phyloP scores from a whole-genome alignment of 805 yeast genomes.

The Sporopachydermia lactativora region DNA sequence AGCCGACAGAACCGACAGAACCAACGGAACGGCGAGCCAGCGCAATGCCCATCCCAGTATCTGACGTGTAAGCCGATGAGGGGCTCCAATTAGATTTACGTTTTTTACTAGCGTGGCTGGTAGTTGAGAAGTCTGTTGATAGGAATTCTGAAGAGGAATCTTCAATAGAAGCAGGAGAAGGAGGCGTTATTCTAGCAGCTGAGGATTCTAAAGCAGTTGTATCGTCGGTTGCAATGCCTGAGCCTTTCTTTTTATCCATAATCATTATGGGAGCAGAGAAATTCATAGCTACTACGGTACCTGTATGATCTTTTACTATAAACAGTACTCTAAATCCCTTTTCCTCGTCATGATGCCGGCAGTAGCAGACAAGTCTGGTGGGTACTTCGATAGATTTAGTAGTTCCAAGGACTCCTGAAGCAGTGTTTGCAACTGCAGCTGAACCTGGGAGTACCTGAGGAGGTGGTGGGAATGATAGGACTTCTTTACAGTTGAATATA shows the following conservation, averaged over 20 bases:
- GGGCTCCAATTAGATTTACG: neutral
- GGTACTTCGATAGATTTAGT: slow-evolving; percentile 32
- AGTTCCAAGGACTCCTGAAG: slow-evolving; percentile 13
- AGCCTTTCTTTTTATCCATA: slow-evolving; percentile 81
- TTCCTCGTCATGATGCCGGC: slow-evolving; percentile 88
- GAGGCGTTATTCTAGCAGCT: slow-evolving; percentile 5
- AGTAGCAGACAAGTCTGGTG: slow-evolving; percentile 84
- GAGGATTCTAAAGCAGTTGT: neutral
- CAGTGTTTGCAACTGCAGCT: slow-evolving; percentile 14
- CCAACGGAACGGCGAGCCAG: neutral
- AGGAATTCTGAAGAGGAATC: slow-evolving; percentile 14
- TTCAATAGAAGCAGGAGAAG: slow-evolving; percentile 20
- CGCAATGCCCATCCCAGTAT: neutral
- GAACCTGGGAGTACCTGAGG: slow-evolving; percentile 21
- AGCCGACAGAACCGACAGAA: neutral
- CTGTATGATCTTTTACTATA: slow-evolving; percentile 45
- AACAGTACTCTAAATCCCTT: slow-evolving; percentile 69
- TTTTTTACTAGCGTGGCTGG: neutral
- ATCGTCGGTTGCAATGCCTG: slow-evolving; percentile 3
- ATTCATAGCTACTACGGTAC: slow-evolving; percentile 56
- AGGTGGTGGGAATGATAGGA: slow-evolving; percentile 58
- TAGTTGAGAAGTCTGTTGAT: slow-evolving; percentile 2
- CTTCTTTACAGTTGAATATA: slow-evolving; percentile 83
- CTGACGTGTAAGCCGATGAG: slow-evolving; percentile 1
- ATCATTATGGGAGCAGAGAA: slow-evolving; percentile 70